These are phyloP conservation scores for Myxozyma lipomycoides DNA, from an alignment of 805 yeast species.

Conservation along the genomic window DNA sequence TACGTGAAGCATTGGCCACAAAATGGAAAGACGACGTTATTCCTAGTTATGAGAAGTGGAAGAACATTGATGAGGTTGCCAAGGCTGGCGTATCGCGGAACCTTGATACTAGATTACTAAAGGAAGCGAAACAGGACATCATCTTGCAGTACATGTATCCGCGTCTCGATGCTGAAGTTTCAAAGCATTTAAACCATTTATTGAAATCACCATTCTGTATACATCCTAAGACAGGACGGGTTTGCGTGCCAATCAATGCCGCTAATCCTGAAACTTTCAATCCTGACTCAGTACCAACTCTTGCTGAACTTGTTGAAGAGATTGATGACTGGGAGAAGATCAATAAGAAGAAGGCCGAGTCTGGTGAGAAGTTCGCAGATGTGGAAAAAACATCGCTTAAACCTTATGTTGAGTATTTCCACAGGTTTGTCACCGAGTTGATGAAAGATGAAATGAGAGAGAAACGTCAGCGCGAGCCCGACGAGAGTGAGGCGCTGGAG, in stretches of 20 bases:
- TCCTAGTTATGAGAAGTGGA: slow-evolving; percentile 69
- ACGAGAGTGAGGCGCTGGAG: slow-evolving; percentile 19
- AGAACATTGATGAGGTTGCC: slow-evolving; percentile 53
- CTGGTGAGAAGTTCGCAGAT: slow-evolving; percentile 12
- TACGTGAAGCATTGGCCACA: slow-evolving; percentile 45
- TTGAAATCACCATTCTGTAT: slow-evolving; percentile 95
- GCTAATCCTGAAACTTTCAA: slow-evolving; percentile 51
- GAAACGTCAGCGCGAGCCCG: slow-evolving; percentile 44
- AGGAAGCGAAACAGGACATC: slow-evolving; percentile 75
- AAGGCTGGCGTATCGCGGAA: slow-evolving; percentile 37
- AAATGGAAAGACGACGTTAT: slow-evolving; percentile 57
- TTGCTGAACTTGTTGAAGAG: slow-evolving; percentile 60
- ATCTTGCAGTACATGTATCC: slow-evolving; percentile 82
- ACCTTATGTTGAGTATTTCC: slow-evolving; percentile 66
- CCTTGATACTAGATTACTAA: slow-evolving; percentile 47
- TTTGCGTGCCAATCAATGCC: slow-evolving; percentile 73
- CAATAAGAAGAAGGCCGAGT: background rate
- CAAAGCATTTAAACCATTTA: slow-evolving; percentile 83
- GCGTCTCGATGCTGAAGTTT: slow-evolving; percentile 87
- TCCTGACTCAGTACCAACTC: slow-evolving; percentile 76
- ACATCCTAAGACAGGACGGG: slow-evolving; percentile 76
- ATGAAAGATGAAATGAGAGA: slow-evolving; percentile 50
- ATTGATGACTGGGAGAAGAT: slow-evolving; percentile 41
- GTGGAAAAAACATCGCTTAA: slow-evolving; percentile 55
- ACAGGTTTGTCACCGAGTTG: slow-evolving; percentile 55